phyloP scores from a whole-genome alignment of 78 protist species.

The Anaeramoeba flamelloides region DNA sequence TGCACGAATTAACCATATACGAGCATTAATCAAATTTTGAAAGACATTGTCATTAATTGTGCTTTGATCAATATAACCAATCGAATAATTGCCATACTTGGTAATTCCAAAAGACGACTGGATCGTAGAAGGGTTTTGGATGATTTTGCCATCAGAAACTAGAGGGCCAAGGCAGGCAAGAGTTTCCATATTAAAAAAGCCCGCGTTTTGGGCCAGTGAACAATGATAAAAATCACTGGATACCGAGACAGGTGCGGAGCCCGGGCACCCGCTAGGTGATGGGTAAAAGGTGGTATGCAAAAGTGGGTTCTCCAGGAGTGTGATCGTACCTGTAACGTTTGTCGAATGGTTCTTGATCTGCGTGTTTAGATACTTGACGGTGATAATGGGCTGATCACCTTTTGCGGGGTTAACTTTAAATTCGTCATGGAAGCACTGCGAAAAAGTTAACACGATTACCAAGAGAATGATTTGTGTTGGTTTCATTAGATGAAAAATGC shows the following conservation, averaged over 20 bases:
- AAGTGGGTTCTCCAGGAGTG: background rate
- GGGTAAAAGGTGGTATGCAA: background rate
- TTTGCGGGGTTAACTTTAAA: no score
- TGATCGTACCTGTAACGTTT: background rate
- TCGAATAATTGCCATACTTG: background rate
- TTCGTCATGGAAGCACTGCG: no score
- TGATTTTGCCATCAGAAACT: background rate
- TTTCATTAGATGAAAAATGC: no score
- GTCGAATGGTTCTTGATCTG: no score
- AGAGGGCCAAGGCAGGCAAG: background rate
- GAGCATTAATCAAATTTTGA: background rate
- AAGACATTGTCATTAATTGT: background rate
- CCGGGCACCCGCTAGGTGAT: background rate
- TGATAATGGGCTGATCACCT: no score
- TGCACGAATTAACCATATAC: background rate
- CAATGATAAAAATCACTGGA: background rate
- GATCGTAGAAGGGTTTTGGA: background rate
- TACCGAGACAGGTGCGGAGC: background rate
- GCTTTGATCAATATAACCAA: background rate
- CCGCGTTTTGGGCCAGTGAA: background rate
- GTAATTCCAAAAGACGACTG: background rate
- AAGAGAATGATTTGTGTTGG: no score
- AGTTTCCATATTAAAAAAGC: background rate
- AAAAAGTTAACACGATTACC: no score
- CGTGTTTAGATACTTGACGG: no score